Base-by-base conservation (phyloP, 176 grass and related monocot genomes). In the Hordeum vulgare region DNA sequence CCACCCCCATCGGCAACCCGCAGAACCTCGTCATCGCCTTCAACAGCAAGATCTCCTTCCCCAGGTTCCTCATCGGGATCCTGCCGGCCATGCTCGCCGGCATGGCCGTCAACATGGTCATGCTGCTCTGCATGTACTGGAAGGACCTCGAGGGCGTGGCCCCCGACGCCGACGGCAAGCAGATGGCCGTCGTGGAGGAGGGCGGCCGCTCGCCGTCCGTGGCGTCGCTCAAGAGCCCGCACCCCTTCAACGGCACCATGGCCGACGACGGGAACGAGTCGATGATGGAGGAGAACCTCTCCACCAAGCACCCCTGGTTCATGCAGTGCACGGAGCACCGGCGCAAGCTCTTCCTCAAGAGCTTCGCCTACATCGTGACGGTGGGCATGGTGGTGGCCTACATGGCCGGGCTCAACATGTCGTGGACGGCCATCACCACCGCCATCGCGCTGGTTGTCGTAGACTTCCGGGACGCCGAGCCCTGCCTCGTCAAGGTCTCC, bases 11-110 rank as follows among this genome's bases (percentile, higher is more conserved):
- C 81, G 96, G 96, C 44, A 98, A 98, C 77, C 96, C 96, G 9
- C 96, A 98, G 88, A 98, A 98, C 80, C 85, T 98, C 0, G 93
- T 98, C 11, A 98, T 98, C 76, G 96, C 96, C 10, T 88, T 90
- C 44, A 90, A 90, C 41, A 94, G 93, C 89, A 86, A 93, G 56
- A 98, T 98, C 79, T 13, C 93, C 7, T 98, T 98, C 60, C 85
- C 89, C 0, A 95, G 65, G 40, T 95, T 98, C 77, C 61, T 98
- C 21, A 35, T 94, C 1, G 88, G 96, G n/a, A 88, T 98, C 80
- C 42, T 87, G 14, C 89, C 96, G 0, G 96, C 96, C 11, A 98
- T 95, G 96, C 85, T 95, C 54, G 89, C 61, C 51, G 96, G 96
- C 3, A 85, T 98, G 41, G 60, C 80, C 17, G 83, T 99, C 39